Base-by-base conservation (phyloP, 257 asterid genomes). In the Nicotiana benthamiana region DNA sequence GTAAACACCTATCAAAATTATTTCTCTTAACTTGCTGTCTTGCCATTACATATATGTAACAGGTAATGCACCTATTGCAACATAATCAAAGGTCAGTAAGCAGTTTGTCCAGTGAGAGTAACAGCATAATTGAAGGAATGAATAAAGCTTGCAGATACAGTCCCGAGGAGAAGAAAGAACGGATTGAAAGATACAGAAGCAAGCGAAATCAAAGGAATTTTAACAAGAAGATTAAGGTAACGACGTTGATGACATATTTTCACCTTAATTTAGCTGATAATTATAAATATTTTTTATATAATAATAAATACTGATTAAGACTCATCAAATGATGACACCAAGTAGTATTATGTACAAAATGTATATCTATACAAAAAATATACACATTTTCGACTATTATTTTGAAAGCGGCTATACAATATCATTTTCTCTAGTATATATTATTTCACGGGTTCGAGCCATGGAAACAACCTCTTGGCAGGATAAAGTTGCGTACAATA, bases 211-310 rank as follows among this genome's bases (percentile, higher is more conserved):
- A 88, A 20, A 91, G 99, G 82, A 95, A 95, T 54, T 95, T 93
- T 92, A 92, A 90, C 84, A 95, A 95, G 89, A 93, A 92, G 84
- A 95, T 95, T 81, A 90, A 94, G 98, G 98, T 94, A 26, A 13
- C 27, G 1, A 13, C 15, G n/a, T 65, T 13, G 5, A 18, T 11
- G 30, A 17, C 26, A 18, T 68, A 4, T 40, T 36, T 18, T 40
- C 36, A n/a, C 32, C 54, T 5, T 36, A 36, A 6, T 36, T 36
- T 36, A 6, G 40, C 40, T 9, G 40, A 5, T 5, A 34, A 34
- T 34, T 34, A 34, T 36, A 36, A 6, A 36, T 48, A 48, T 48
- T 48, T 48, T 48, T 48, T 6, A 48, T 43, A 6, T 7, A 43
- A 10, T 8, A 11, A 0, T 48, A 11, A 48, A 10, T 48, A 3